phyloP scores from a whole-genome alignment of 2,329 filamentous ascomycete genomes.

The Venturia effusa region DNA sequence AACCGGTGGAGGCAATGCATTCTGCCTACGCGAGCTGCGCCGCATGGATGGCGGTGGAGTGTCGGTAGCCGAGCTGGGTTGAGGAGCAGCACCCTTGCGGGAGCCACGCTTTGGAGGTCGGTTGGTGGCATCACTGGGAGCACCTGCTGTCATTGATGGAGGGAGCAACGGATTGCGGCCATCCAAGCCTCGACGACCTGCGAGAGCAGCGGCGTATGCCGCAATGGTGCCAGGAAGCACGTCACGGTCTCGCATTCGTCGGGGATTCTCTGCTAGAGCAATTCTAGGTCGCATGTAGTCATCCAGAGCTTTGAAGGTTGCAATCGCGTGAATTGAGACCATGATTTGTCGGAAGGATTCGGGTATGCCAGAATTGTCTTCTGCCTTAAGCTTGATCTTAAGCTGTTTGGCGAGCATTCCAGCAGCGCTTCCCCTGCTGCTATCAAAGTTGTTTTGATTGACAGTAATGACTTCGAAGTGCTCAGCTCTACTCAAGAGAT shows the following conservation, averaged over 20 bases:
- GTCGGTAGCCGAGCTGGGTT: conserved; percentile 25
- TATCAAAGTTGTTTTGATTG: conserved; percentile 83
- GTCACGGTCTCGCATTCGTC: conserved; percentile 46
- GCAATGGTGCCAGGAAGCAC: conserved; percentile 55
- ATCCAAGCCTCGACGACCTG: conserved; percentile 32
- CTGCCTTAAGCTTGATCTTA: conserved; percentile 75
- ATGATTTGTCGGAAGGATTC: conserved; percentile 84
- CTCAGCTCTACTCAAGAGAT: conserved; percentile 89
- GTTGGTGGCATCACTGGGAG: conserved; percentile 22
- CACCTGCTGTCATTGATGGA: conserved; percentile 24
- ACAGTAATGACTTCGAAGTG: conserved; percentile 97
- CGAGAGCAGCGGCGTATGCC: conserved; percentile 65
- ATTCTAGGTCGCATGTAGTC: conserved; percentile 92
- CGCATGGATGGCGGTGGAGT: conserved; percentile 37
- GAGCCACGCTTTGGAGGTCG: conserved; percentile 21
- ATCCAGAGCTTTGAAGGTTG: conserved; percentile 92
- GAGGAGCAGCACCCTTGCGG: neutral
- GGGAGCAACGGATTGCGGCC: neutral
- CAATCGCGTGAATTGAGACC: conserved; percentile 97
- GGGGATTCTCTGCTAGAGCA: conserved; percentile 63
- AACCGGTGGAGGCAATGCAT: conserved; percentile 37
- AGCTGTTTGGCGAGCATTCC: conserved; percentile 97
- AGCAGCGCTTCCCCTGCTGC: conserved; percentile 78
- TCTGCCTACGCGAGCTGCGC: conserved; percentile 48
- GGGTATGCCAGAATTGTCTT: conserved; percentile 84